Evolutionary conservation across 345 rosid species (phyloP).

Genomic region (Firmiana major): DNA sequence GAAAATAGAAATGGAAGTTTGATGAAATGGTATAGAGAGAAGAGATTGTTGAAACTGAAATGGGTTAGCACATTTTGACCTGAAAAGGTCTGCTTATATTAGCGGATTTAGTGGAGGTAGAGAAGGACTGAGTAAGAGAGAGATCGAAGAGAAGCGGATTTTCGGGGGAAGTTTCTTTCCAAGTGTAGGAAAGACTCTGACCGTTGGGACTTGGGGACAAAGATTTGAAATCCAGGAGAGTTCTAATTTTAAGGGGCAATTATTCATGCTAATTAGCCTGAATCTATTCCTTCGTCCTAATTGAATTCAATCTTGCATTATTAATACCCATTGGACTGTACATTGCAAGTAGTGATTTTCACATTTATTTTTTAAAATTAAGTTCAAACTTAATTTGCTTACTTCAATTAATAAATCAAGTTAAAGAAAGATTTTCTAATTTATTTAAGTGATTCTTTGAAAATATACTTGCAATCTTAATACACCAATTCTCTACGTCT

Average conservation of each 20-base stretch:
- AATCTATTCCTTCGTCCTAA: no score
- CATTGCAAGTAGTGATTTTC: no score
- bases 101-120: slow-evolving; percentile 42
- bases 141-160: background rate
- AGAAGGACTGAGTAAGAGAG: slow-evolving; percentile 39
- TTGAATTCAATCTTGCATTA: no score
- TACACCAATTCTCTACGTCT: no score
- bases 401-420: no score
- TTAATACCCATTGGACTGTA: no score
- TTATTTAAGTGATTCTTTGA: no score
- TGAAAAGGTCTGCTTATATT: slow-evolving; percentile 38
- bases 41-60: slow-evolving; percentile 27
- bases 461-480: no score
- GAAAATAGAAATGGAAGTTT: background rate
- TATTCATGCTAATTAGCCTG: no score
- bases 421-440: no score
- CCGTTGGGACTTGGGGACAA: background rate
- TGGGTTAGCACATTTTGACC: slow-evolving; percentile 21
- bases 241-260: background rate
- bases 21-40: background rate
- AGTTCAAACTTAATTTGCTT: no score
- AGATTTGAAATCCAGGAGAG: background rate
- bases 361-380: no score
- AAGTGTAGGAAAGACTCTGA: background rate
- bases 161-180: background rate